Evolutionary conservation across 2,329 filamentous ascomycete genomes (phyloP), one percentile per base, ranked within the genome.

Genomic region (Epicoccum sorghinum): DNA sequence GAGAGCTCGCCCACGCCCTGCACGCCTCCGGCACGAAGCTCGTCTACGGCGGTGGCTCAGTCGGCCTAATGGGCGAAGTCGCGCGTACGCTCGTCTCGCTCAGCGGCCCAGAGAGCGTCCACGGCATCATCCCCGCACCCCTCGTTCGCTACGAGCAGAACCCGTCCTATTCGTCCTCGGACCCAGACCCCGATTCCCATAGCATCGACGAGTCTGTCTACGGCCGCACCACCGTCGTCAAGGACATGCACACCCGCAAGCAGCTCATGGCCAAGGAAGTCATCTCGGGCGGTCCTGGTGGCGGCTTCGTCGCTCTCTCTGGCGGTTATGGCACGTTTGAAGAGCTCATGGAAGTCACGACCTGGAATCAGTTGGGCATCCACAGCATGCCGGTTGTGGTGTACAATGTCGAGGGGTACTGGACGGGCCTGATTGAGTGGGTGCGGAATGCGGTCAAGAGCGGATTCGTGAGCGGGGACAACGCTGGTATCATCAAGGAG

Each of bases 351-450:
- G 91, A 96, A 79, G 86, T 91, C 2, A 87, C 87, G 24, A 96
- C 91, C 9, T 99, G 95, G 93, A 98, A 97, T 75, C 95, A 98
- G 79, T 78, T 99, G 44, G 93, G 95, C 1, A 98, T 99, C 62
- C 95, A 98, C 77, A 90, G 89, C 3, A 74, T 73, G 71, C 71
- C 71, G 1, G 87, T 98, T 40, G 87, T 93, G 48, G 79, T 97
- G 43, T 85, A 90, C 64, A 98, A 98, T 74, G 83, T 97, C 24
- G 87, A 93, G 49, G 91, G 92, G 0, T 98, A 96, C 77, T 99
- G 93, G 85, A 89, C 96, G 74, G 92, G 92, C 0, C 79, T 99
- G 58, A 75, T 97, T 54, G 77, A 83, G 45, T 97, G 93, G 93
- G 86, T 97, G 55, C 81, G 83, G 69, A 89, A 85, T 61, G 87